Evolutionary conservation across 1,284 basidiomycete species (phyloP), one percentile per base, ranked within the genome.

Genomic region (Leccinum brunneo-olivaceum): DNA sequence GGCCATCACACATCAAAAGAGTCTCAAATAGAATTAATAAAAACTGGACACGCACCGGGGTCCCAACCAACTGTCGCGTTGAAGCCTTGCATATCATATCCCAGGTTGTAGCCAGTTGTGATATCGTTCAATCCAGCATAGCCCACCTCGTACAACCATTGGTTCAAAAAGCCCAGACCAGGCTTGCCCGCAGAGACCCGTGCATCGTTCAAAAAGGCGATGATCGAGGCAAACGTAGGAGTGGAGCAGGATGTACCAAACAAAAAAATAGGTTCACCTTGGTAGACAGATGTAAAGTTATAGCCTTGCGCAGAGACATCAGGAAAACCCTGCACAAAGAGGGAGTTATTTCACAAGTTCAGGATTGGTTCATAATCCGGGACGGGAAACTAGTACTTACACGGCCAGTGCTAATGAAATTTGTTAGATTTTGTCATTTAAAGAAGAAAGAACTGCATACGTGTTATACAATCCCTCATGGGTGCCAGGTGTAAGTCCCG

Each of bases 121-220:
- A 80, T 71, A 49, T 81, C 77, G 44, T 73, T 76, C 48, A 81
- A 62, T 3, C 20, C 54, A 6, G 50, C 32, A 5, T 59, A 54
- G 0, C 69, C 69, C 1, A 42, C 55, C 16, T 60, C 54, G 51
- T 81, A 82, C 16, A 81, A 32, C 48, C 76, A 67, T 5, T 77
- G 79, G 54, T 83, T 82, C 44, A 82, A 63, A 61, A 81, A 82
- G 0, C 79, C 79, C 6, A 81, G 63, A 11, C 73, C 41, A 11
- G 63, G 48, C 49, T 69, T 69, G 0, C 71, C 68, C 2, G 61
- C 55, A 6, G 57, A 60, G 15, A 76, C 53, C n/a, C 74, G 69
- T 2, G 70, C 75, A 51, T 84, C 81, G 53, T 84, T 84, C 44
- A 84, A 62, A 49, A 82, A 68, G 1, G 77, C 67, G 3, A 84